Evolutionary conservation across 768 basidiomycete genomes (phyloP).

Genomic region (Leucocoprinus birnbaumii): DNA sequence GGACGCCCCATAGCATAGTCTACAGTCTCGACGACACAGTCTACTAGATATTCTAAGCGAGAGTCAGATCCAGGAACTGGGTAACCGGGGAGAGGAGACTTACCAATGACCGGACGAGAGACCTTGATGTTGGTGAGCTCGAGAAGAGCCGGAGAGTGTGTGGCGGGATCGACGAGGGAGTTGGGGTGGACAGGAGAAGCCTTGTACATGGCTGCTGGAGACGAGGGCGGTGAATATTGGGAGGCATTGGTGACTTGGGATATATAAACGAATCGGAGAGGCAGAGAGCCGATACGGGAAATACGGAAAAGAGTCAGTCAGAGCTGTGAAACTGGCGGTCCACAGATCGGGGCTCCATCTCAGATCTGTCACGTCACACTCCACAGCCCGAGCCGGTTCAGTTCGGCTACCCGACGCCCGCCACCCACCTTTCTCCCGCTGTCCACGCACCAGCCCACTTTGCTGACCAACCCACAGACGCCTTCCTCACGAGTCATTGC

Average conservation of each 20-base stretch:
- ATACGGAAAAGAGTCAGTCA: slow-evolving; percentile 22
- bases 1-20: slow-evolving; percentile 75
- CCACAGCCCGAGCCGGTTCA: slow-evolving; percentile 4
- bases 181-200: slow-evolving; percentile 32
- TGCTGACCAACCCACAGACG: neutral
- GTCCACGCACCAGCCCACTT: slow-evolving; percentile 9
- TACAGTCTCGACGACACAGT: slow-evolving; percentile 68
- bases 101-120: slow-evolving; percentile 61
- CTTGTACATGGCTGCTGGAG: slow-evolving; percentile 8
- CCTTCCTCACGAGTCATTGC: slow-evolving; percentile 4
- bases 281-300: slow-evolving; percentile 30
- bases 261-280: slow-evolving; percentile 32
- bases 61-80: slow-evolving; percentile 7
- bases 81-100: slow-evolving; percentile 21
- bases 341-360: slow-evolving; percentile 4
- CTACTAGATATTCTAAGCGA: slow-evolving; percentile 61
- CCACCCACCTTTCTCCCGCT: slow-evolving; percentile 11
- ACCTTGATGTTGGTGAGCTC: slow-evolving; percentile 68
- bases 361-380: slow-evolving; percentile 16
- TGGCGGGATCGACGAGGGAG: slow-evolving; percentile 58
- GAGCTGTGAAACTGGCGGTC: slow-evolving; percentile 16
- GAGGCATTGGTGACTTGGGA: neutral
- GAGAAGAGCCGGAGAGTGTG: slow-evolving; percentile 64
- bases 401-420: slow-evolving; percentile 13
- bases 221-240: slow-evolving; percentile 10